phyloP scores from a whole-genome alignment of 2,329 filamentous ascomycete species.

The Diplodia corticola region DNA sequence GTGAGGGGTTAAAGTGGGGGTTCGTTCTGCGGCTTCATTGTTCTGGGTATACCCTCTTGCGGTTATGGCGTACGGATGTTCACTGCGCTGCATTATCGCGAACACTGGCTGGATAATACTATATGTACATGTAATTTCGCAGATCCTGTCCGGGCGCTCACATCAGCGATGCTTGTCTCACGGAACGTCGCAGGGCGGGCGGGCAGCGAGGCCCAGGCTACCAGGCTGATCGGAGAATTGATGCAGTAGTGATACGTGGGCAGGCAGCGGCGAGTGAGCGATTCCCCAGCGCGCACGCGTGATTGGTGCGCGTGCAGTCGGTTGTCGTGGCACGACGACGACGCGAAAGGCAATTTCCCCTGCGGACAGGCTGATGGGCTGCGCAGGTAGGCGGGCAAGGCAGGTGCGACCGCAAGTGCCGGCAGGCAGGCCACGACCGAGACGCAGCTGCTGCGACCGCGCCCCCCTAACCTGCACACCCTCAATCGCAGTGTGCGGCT shows the following conservation, averaged over 20 bases:
- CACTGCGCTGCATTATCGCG: background rate
- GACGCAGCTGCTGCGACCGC: slow-evolving; percentile 1
- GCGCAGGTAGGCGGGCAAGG: slow-evolving; percentile 13
- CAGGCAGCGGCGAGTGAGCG: slow-evolving; percentile 1
- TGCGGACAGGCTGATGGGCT: slow-evolving; percentile 4
- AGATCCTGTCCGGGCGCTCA: background rate
- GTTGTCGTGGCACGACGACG: slow-evolving; percentile 20
- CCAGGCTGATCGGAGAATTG: background rate
- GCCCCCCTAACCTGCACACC: background rate
- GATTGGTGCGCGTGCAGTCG: slow-evolving; percentile 14
- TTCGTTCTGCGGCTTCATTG: slow-evolving; percentile 24
- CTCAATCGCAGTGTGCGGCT: slow-evolving; percentile 8
- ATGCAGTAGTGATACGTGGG: slow-evolving; percentile 5
- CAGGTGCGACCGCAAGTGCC: slow-evolving; percentile 15
- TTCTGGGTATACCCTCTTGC: slow-evolving; percentile 22
- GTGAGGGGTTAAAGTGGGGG: slow-evolving; percentile 29
- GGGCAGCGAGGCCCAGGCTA: background rate
- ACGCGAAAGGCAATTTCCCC: slow-evolving; percentile 20
- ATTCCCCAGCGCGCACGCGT: slow-evolving; percentile 5
- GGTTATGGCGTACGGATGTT: slow-evolving; percentile 19
- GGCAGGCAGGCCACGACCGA: slow-evolving; percentile 12
- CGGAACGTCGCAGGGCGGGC: background rate
- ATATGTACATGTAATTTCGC: slow-evolving; percentile 2
- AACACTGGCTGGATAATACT: background rate
- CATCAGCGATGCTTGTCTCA: slow-evolving; percentile 10